Percentiles rank a stretch among this genome's conserved stretches.
These are phyloP conservation scores for Neoascochyta sp. DNA, from an alignment of 2,329 filamentous ascomycete genomes.

Conservation along the genomic window DNA sequence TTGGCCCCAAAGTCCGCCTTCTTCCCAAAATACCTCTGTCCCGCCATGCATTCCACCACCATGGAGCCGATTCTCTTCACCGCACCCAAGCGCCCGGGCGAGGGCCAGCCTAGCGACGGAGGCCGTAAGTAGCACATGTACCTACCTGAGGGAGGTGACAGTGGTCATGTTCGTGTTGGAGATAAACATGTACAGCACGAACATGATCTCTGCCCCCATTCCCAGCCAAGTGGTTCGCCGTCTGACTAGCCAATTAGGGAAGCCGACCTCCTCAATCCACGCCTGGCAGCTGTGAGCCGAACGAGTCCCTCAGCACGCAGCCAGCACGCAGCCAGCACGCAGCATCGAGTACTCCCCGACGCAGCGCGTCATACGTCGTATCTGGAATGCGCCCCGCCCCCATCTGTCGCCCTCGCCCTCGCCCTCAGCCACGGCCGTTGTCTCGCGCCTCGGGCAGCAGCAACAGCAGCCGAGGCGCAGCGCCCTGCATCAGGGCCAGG, in stretches of 20 bases:
- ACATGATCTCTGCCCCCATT: slow-evolving; percentile 3
- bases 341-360: slow-evolving; percentile 14
- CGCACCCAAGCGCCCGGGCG: slow-evolving; percentile 9
- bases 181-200: too few relatives aligned
- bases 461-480: slow-evolving; percentile 30
- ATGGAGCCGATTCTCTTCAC: slow-evolving; percentile 12
- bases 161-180: slow-evolving; percentile 1
- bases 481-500: slow-evolving; percentile 7
- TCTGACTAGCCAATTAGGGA: slow-evolving; percentile 14
- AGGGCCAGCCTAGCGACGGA: slow-evolving; percentile 15
- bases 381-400: too few relatives aligned
- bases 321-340: slow-evolving; percentile 8
- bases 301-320: slow-evolving; percentile 9
- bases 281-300: slow-evolving; percentile 13
- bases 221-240: slow-evolving; percentile 1
- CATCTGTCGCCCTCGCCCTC: too few relatives aligned
- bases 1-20: slow-evolving; percentile 4
- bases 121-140: slow-evolving; percentile 22
- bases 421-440: too few relatives aligned
- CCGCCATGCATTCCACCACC: slow-evolving; percentile 8
- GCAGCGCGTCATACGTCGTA: slow-evolving; percentile 18
- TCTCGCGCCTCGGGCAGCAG: too few relatives aligned
- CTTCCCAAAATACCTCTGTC: slow-evolving; percentile 3
- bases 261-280: slow-evolving; percentile 6
- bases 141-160: neutral